Percentiles rank a stretch among this genome's conserved stretches.
Evolutionary conservation across 176 grass and related monocot species (phyloP).

Genomic region (Calamus simplicifolius): DNA sequence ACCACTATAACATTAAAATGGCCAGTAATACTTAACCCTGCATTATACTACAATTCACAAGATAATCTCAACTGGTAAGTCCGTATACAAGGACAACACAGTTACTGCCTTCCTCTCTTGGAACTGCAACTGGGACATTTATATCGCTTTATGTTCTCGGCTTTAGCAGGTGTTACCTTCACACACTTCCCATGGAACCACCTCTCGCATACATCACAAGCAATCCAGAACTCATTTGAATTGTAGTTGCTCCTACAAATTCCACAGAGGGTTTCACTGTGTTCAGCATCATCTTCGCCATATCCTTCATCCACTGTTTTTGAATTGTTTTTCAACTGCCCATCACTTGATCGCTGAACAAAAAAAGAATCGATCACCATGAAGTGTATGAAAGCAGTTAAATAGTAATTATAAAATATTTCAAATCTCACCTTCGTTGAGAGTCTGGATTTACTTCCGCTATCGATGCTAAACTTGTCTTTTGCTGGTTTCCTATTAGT

Average conservation of each 20-base stretch:
- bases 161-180: constrained; percentile 91
- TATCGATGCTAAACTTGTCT: constrained; percentile 65
- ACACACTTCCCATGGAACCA: constrained; percentile 98
- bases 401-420: neutral
- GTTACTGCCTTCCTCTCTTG: constrained; percentile 57
- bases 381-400: neutral
- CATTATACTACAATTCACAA: too few relatives aligned
- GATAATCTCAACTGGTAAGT: too few relatives aligned
- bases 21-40: too few relatives aligned
- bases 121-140: constrained; percentile 94
- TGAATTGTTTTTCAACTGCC: constrained; percentile 37
- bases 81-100: too few relatives aligned
- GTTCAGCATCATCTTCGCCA: constrained; percentile 68
- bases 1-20: too few relatives aligned
- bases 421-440: constrained; percentile 47
- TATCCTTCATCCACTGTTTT: constrained; percentile 57
- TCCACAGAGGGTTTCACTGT: constrained; percentile 87
- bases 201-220: constrained; percentile 76
- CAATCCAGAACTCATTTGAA: constrained; percentile 87
- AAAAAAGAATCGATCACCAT: neutral
- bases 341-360: constrained; percentile 61
- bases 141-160: constrained; percentile 95
- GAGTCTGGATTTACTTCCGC: constrained; percentile 56
- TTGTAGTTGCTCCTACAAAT: constrained; percentile 78
- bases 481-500: constrained; percentile 43